Conservation (phyloP, 305 asterid genomes). For the Solanum hybrid region DNA sequence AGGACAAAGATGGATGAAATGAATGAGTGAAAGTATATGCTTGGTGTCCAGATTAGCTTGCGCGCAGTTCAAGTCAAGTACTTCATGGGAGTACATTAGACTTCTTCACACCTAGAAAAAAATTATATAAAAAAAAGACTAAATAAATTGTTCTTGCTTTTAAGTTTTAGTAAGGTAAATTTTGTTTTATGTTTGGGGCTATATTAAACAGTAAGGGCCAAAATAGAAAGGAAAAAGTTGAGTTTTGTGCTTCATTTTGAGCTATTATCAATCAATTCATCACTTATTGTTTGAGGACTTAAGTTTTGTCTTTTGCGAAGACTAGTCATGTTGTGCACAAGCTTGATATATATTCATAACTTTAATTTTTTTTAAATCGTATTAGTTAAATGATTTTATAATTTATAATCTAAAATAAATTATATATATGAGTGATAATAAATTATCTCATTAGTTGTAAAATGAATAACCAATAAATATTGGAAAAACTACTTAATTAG, state of each 20-base stretch:
- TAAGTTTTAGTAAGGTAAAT: not conserved
- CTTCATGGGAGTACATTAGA: not conserved
- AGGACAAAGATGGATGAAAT: constrained; percentile 6
- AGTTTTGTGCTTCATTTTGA: not conserved
- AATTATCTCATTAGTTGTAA: not conserved
- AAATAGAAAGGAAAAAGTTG: not conserved
- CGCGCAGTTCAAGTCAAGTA: no score
- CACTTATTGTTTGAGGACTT: not conserved
- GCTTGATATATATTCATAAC: not conserved
- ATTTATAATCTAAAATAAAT: no score
- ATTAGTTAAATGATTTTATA: not conserved
- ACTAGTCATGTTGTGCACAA: not conserved
- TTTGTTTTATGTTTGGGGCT: not conserved
- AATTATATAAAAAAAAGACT: no score
- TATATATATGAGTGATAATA: no score
- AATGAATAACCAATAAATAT: not conserved
- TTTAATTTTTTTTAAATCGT: no score
- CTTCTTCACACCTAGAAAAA: not conserved
- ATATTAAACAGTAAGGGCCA: not conserved
- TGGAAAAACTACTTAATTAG: no score
- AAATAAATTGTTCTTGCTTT: not conserved
- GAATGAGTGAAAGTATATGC: not conserved
- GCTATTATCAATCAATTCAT: not conserved
- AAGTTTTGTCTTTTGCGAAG: no score
- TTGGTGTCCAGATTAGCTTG: not conserved